phyloP scores from a whole-genome alignment of 1,284 basidiomycete genomes.

The Schizopora paradoxa region DNA sequence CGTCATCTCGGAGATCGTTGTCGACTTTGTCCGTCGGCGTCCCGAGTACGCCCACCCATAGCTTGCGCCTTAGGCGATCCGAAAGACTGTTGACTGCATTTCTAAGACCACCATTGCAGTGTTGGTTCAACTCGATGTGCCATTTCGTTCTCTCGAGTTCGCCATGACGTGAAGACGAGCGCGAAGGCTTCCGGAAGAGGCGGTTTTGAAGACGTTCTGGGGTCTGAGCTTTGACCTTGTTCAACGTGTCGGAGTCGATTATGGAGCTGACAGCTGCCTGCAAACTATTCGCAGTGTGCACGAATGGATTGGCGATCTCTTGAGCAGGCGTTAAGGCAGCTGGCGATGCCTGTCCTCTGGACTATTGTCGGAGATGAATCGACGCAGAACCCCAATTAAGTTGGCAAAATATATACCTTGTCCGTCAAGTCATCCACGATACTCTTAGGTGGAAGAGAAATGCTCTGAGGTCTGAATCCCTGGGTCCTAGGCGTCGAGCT shows the following conservation, averaged over 20 bases:
- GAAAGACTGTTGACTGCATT: slow-evolving; percentile 70
- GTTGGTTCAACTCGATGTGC: slow-evolving; percentile 64
- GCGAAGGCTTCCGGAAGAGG: slow-evolving; percentile 36
- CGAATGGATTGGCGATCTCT: slow-evolving; percentile 12
- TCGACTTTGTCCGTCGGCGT: slow-evolving; percentile 59
- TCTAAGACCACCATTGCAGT: slow-evolving; percentile 75
- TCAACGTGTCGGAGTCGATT: neutral
- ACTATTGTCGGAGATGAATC: neutral
- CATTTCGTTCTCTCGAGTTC: slow-evolving; percentile 30
- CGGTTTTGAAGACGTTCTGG: slow-evolving; percentile 16
- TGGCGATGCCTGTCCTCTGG: slow-evolving; percentile 6
- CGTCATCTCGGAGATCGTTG: slow-evolving; percentile 48
- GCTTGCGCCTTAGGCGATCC: slow-evolving; percentile 42
- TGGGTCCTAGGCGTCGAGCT: neutral
- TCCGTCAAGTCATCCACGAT: slow-evolving; percentile 73
- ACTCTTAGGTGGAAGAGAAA: slow-evolving; percentile 44
- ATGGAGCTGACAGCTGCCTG: slow-evolving; percentile 15
- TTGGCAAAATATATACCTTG: slow-evolving; percentile 37
- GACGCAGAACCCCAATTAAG: neutral
- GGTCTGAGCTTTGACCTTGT: neutral
- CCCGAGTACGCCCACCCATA: slow-evolving; percentile 82
- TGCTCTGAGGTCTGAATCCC: slow-evolving; percentile 2
- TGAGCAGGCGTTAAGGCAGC: slow-evolving; percentile 6
- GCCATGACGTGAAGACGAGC: slow-evolving; percentile 45
- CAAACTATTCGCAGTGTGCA: neutral